Conservation (phyloP, 495 filamentous ascomycete species). For the Paragyromitra xinjiangensis region DNA sequence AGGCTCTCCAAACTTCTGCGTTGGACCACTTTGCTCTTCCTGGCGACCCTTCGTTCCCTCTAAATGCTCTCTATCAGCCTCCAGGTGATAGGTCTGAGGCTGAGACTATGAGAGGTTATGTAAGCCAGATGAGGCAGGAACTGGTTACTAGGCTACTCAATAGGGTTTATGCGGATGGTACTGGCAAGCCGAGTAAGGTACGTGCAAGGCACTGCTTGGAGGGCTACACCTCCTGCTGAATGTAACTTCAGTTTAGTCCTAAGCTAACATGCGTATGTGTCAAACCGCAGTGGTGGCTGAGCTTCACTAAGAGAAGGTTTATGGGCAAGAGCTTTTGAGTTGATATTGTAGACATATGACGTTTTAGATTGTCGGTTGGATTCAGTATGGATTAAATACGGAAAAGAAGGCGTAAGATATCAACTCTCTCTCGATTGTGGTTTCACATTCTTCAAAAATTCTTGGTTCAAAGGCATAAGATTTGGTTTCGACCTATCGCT, state of each 20-base stretch:
- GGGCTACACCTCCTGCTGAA: not conserved
- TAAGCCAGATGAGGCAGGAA: conserved; percentile 92
- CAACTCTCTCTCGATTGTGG: not conserved
- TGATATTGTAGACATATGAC: conserved; percentile 6
- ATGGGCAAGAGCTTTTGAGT: conserved; percentile 89
- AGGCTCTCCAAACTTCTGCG: conserved; percentile 74
- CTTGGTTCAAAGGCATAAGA: not conserved
- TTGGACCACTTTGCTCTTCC: conserved; percentile 94
- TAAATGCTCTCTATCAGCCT: conserved; percentile 76
- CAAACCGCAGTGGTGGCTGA: conserved; percentile 83
- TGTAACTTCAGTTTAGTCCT: not conserved
- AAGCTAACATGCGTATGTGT: conserved; percentile 16
- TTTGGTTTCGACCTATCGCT: not conserved
- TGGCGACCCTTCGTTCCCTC: conserved; percentile 89
- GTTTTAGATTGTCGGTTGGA: conserved; percentile 32
- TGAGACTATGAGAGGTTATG: conserved; percentile 83
- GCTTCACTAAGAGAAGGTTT: conserved; percentile 98
- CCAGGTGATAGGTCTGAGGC: conserved; percentile 87
- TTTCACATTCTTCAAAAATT: not conserved
- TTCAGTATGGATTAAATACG: conserved; percentile 14
- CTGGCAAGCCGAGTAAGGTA: conserved; percentile 83
- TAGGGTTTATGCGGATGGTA: conserved; percentile 85
- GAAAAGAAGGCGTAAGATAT: conserved; percentile 19
- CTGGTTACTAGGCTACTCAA: conserved; percentile 80
- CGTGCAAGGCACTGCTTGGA: conserved; percentile 24